Evolutionary conservation across 129 eudicot genomes (phyloP), one percentile per base, ranked within the genome.

Genomic region (Arctium lappa): DNA sequence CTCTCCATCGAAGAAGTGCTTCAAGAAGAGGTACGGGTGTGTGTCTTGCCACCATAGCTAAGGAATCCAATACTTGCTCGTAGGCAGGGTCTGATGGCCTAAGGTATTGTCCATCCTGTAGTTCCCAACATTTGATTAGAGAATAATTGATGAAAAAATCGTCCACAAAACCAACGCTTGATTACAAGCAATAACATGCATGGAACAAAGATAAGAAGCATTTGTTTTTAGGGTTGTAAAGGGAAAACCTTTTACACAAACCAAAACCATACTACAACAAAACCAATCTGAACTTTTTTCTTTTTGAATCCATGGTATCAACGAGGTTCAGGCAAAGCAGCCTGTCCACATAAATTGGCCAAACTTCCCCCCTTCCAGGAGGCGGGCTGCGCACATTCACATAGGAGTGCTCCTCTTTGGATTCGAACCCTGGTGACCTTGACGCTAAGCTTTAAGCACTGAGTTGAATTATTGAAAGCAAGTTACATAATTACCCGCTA

Each of bases 1-100:
- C 99, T 91, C 99, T 89, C 99, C 99, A 95, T 37, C 94, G 91
- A 70, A 90, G 88, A 86, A 95, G 98, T 34, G 99, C 99, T 89
- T 95, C 99, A 65, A 95, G 85, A 82, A 95, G 96, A 78, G 99
- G 98, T 68, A 91, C 95, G 22, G 99, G 99, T 44, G 99, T 95
- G 85, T 95, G 99, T 12, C 99, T 90, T 31, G 99, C 99, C 83
- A 95, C 98, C 99, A 95, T 91, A 44, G 99, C 99, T 82, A 95
- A 83, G 42, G 99, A 95, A 86, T 95, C 99, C 85, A 95, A 60
- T 72, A 95, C 99, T 88, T 95, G 99, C 87, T 95, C 99, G 76
- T 95, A 95, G 3, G 98, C 98, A 13, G 99, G 99, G 78, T 95
- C 99, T 33, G 98, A 95, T 69, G 99, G 99, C 79, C 98, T 90